These are phyloP conservation scores for Cunninghamia lanceolata DNA, from an alignment of 75 land plant genomes.

Conservation along the genomic window DNA sequence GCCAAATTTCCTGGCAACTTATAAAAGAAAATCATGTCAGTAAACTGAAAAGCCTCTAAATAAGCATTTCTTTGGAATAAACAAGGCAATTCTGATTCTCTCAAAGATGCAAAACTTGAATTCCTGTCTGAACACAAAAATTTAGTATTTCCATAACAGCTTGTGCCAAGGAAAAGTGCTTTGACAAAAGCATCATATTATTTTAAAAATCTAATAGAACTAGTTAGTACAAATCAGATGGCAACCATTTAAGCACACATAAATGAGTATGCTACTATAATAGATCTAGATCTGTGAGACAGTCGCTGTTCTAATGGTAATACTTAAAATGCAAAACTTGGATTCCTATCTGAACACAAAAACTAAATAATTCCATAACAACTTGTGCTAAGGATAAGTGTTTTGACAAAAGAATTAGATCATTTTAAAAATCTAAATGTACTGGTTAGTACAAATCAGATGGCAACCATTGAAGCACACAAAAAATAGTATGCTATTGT, in stretches of 20 bases:
- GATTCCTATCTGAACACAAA: not conserved
- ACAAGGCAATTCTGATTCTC: not conserved
- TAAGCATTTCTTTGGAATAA: not conserved
- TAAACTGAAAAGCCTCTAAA: not conserved
- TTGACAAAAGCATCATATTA: not conserved
- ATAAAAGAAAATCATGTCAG: not conserved
- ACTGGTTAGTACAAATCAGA: not conserved
- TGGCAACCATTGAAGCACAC: not conserved
- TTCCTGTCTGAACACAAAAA: not conserved
- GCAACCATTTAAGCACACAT: no score
- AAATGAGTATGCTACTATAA: no score
- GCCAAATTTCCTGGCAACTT: not conserved
- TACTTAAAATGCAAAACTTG: not conserved
- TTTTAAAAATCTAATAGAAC: no score
- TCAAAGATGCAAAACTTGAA: not conserved
- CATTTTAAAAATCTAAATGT: not conserved
- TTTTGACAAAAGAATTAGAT: not conserved
- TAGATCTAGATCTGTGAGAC: no score
- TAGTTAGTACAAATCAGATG: no score
- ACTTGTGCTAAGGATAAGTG: not conserved
- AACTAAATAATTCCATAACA: not conserved
- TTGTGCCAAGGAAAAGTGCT: not conserved
- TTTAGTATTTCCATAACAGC: not conserved
- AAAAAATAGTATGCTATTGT: not conserved
- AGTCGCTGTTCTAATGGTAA: no score